These are phyloP conservation scores for Saturnispora halmiae DNA, from an alignment of 805 yeast genomes.

Conservation along the genomic window DNA sequence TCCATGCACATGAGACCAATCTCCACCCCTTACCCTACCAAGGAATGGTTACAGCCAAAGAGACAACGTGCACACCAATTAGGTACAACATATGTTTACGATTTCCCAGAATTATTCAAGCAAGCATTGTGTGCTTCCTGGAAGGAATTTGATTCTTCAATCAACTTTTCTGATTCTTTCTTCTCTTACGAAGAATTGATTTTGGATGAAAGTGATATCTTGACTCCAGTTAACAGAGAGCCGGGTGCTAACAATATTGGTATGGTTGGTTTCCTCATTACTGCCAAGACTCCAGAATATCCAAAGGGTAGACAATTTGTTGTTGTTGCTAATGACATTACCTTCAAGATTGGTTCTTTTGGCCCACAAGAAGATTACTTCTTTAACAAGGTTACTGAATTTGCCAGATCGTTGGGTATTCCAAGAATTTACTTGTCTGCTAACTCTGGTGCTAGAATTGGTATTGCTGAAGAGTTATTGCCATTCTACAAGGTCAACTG, in stretches of 20 bases:
- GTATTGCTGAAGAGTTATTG: conserved; percentile 92
- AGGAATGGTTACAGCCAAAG: conserved; percentile 96
- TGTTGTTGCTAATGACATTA: conserved; percentile 93
- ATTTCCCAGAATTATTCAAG: conserved; percentile 97
- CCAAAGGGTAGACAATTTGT: conserved; percentile 93
- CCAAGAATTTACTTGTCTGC: conserved; percentile 96
- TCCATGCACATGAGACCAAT: conserved; percentile 95
- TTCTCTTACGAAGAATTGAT: conserved; percentile 78
- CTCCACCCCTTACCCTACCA: conserved; percentile 93
- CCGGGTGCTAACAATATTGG: conserved; percentile 95
- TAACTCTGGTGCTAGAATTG: conserved; percentile 98
- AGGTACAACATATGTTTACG: conserved; percentile 98
- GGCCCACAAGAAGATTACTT: conserved; percentile 94
- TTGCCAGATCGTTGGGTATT: conserved; percentile 82
- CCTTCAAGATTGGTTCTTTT: conserved; percentile 96
- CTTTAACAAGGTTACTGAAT: conserved; percentile 87
- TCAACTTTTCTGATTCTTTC: conserved; percentile 64
- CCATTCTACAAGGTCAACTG: conserved; percentile 88
- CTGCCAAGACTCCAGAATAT: conserved; percentile 91
- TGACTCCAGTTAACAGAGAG: conserved; percentile 87
- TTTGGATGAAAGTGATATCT: conserved; percentile 66
- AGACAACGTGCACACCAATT: conserved; percentile 96
- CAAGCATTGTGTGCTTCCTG: conserved; percentile 83
- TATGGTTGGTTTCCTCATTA: conserved; percentile 92
- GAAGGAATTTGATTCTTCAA: conserved; percentile 52